Conservation (phyloP, 805 yeast genomes). For the Millerozyma acaciae region DNA sequence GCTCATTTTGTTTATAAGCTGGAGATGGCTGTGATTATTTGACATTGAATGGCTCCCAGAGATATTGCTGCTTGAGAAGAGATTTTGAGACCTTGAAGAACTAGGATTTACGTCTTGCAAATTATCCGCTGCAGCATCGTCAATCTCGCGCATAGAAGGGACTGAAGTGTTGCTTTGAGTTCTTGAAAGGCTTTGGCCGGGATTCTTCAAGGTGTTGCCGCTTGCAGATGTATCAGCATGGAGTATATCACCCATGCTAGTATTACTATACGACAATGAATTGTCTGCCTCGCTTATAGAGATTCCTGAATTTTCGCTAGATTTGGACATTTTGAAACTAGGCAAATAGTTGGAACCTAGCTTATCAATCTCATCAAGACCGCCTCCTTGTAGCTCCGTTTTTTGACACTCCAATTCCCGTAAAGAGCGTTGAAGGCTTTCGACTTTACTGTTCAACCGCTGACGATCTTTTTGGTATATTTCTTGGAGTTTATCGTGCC, state of each 20-base stretch:
- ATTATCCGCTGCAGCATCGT: constrained; percentile 5
- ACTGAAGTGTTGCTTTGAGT: constrained; percentile 15
- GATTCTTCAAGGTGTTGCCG: too few relatives aligned
- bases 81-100: constrained; percentile 5
- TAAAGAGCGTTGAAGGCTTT: constrained; percentile 17
- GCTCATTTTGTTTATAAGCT: constrained; percentile 70
- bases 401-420: too few relatives aligned
- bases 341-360: constrained; percentile 3
- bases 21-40: constrained; percentile 39
- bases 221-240: too few relatives aligned
- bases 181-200: too few relatives aligned
- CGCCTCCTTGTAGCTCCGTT: too few relatives aligned
- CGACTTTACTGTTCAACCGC: constrained; percentile 24
- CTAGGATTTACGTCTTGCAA: constrained; percentile 8
- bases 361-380: constrained; percentile 4
- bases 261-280: too few relatives aligned
- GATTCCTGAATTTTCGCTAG: too few relatives aligned
- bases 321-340: too few relatives aligned
- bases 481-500: constrained; percentile 28
- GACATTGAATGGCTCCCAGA: constrained; percentile 6
- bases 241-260: too few relatives aligned
- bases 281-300: too few relatives aligned
- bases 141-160: constrained; percentile 14
- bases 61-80: constrained; percentile 4
- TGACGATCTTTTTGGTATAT: constrained; percentile 29